phyloP scores from a whole-genome alignment of 495 filamentous ascomycete genomes.

The Xylaria nigripes region DNA sequence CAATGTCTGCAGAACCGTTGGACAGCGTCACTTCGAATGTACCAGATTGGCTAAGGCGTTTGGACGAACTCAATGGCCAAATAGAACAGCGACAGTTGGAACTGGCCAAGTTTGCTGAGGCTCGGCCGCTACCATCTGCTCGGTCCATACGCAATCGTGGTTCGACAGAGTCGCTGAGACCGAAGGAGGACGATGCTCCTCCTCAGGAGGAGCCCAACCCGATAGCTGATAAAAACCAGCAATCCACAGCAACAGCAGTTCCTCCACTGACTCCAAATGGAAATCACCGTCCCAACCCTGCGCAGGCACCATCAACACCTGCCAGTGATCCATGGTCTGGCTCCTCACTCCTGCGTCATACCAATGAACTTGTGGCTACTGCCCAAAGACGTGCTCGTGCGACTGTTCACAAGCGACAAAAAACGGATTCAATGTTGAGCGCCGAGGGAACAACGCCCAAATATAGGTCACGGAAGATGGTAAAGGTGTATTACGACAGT shows the following conservation, averaged over 20 bases:
- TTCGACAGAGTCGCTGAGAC: conserved; percentile 55
- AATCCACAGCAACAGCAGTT: conserved; percentile 2
- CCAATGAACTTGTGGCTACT: conserved; percentile 36
- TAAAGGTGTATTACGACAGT: conserved; percentile 85
- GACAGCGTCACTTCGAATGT: conserved; percentile 54
- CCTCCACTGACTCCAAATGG: conserved; percentile 13
- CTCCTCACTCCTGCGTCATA: conserved; percentile 42
- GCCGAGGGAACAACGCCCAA: conserved; percentile 41
- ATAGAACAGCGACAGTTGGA: conserved; percentile 63
- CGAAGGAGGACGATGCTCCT: conserved; percentile 39
- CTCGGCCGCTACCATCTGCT: conserved; percentile 20
- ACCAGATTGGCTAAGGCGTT: conserved; percentile 57
- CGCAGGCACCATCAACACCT: conserved; percentile 23
- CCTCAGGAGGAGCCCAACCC: conserved; percentile 15
- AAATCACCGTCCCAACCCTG: conserved; percentile 17
- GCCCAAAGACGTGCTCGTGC: conserved; percentile 36
- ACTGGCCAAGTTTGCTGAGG: conserved; percentile 45
- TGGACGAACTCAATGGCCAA: conserved; percentile 62
- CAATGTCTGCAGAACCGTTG: conserved; percentile 53
- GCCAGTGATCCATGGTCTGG: conserved; percentile 26
- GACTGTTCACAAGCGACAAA: conserved; percentile 45
- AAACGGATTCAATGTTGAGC: conserved; percentile 52
- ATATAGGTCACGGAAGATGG: conserved; percentile 68
- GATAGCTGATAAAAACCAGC: not conserved
- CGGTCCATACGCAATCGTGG: conserved; percentile 49